Conservation (phyloP, 2,329 filamentous ascomycete genomes). For the Cladophialophora carrionii region DNA sequence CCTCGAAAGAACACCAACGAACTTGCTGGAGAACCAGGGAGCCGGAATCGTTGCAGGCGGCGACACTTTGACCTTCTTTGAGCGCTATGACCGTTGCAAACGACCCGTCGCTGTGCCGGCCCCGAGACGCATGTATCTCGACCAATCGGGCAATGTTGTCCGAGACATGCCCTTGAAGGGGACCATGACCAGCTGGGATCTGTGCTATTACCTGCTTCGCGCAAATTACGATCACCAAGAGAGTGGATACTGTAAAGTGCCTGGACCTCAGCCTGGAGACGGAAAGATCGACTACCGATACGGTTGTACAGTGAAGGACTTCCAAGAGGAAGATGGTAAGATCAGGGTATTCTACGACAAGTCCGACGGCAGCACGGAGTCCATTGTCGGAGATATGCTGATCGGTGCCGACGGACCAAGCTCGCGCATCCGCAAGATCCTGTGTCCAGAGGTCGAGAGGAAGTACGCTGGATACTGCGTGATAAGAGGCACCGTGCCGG, state of each 20-base stretch:
- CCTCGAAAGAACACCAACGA: slow-evolving; percentile 37
- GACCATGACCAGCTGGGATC: slow-evolving; percentile 38
- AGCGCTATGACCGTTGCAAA: slow-evolving; percentile 33
- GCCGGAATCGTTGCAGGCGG: slow-evolving; percentile 35
- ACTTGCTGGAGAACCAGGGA: slow-evolving; percentile 35
- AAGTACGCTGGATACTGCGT: slow-evolving; percentile 48
- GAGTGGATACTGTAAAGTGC: slow-evolving; percentile 26
- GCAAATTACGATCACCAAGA: slow-evolving; percentile 38
- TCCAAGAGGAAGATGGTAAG: slow-evolving; percentile 27
- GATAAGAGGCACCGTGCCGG: slow-evolving; percentile 49
- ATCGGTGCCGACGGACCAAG: slow-evolving; percentile 37
- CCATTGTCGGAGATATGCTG: slow-evolving; percentile 33
- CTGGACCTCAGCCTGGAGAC: slow-evolving; percentile 30
- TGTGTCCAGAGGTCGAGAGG: slow-evolving; percentile 29
- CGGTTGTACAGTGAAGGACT: slow-evolving; percentile 31
- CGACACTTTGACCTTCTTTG: slow-evolving; percentile 33
- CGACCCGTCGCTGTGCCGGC: slow-evolving; percentile 33
- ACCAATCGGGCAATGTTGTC: slow-evolving; percentile 27
- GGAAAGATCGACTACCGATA: slow-evolving; percentile 31
- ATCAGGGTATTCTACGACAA: slow-evolving; percentile 34
- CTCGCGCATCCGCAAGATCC: slow-evolving; percentile 35
- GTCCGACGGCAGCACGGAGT: slow-evolving; percentile 20
- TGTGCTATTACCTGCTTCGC: slow-evolving; percentile 36
- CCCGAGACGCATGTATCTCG: slow-evolving; percentile 30
- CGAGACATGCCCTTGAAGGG: slow-evolving; percentile 31